phyloP scores from a whole-genome alignment of 2,329 filamentous ascomycete genomes.

The Penicillium sp. region DNA sequence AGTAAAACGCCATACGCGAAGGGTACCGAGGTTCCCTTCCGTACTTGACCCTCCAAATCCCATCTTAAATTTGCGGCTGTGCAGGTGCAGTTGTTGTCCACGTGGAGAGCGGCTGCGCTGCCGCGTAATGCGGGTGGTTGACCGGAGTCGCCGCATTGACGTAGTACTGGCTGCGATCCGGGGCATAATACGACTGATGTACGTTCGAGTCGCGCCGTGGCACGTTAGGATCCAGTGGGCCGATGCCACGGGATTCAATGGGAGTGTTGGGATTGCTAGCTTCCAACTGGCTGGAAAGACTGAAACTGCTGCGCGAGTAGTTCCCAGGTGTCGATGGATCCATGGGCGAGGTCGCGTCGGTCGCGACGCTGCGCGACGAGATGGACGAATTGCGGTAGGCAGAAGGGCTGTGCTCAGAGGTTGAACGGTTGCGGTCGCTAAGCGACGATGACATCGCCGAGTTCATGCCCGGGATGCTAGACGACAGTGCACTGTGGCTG shows the following conservation, averaged over 20 bases:
- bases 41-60: neutral
- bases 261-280: conserved; percentile 26
- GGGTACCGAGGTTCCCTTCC: neutral
- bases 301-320: conserved; percentile 43
- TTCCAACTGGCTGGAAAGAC: conserved; percentile 38
- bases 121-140: conserved; percentile 37
- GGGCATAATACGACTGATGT: conserved; percentile 36
- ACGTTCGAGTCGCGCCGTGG: conserved; percentile 42
- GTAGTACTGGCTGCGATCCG: conserved; percentile 40
- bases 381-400: conserved; percentile 46
- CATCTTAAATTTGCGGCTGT: conserved; percentile 41
- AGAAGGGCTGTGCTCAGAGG: conserved; percentile 38
- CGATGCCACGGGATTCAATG: conserved; percentile 37
- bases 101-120: conserved; percentile 33
- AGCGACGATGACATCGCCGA: conserved; percentile 35
- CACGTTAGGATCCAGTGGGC: conserved; percentile 35
- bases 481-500: conserved; percentile 36
- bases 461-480: conserved; percentile 37
- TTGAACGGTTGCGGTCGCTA: conserved; percentile 40
- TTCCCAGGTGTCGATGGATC: conserved; percentile 40
- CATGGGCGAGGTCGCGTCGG: conserved; percentile 43
- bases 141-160: conserved; percentile 30
- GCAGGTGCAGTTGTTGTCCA: conserved; percentile 44
- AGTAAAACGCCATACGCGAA: neutral
- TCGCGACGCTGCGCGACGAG: conserved; percentile 40